A percentile compares a stretch with the other conserved stretches of the same genome.
These are phyloP conservation scores for Aspergillus conjunctus DNA, from an alignment of 495 filamentous ascomycete species.

Conservation along the genomic window DNA sequence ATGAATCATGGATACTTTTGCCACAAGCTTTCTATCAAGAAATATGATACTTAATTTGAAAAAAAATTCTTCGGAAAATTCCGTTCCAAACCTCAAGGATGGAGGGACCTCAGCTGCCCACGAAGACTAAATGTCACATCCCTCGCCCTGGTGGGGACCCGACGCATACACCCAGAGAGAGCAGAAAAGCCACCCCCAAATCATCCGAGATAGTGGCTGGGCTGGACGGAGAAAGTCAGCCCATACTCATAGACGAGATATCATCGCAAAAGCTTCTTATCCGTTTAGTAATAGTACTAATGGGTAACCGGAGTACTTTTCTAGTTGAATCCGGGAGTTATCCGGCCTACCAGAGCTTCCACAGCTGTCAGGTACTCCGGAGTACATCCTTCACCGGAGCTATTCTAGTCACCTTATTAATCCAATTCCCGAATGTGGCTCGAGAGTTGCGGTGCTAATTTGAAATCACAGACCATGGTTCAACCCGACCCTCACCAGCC, in stretches of 20 bases:
- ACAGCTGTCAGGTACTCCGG: not conserved
- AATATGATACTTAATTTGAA: no score
- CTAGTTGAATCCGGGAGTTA: not conserved
- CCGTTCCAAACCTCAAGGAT: no score
- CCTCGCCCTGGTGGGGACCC: no score
- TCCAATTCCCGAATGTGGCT: not conserved
- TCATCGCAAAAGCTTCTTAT: constrained; percentile 1
- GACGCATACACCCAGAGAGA: not conserved
- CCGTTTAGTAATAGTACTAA: not conserved
- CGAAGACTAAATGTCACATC: no score
- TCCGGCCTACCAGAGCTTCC: not conserved
- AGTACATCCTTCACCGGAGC: no score
- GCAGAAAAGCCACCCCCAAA: not conserved
- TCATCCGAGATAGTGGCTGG: not conserved
- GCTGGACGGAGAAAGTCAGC: not conserved
- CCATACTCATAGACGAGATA: not conserved
- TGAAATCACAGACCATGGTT: constrained; percentile 4
- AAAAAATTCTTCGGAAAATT: no score
- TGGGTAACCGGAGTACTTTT: not conserved
- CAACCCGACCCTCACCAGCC: not conserved
- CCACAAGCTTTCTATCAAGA: no score
- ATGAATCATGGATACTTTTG: no score
- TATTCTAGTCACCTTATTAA: not conserved
- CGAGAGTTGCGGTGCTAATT: no score
- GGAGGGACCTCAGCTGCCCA: no score